Percentiles rank a stretch among this genome's conserved stretches.
Evolutionary conservation across 2,329 filamentous ascomycete species (phyloP).

Genomic region (Incumbomyces delicatus): DNA sequence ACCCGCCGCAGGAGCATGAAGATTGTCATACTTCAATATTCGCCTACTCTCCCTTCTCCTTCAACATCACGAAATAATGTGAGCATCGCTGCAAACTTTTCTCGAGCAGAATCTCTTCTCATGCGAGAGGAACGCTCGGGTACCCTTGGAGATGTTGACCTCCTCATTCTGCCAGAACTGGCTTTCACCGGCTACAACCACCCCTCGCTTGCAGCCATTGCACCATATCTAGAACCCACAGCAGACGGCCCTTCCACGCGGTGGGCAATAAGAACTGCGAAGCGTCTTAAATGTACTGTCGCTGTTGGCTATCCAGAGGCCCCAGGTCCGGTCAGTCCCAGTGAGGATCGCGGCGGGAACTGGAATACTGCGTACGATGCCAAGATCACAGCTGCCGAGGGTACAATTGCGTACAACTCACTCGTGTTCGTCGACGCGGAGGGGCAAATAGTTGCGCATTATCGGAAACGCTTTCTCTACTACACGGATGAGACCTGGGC

Average conservation of each 20-base stretch:
- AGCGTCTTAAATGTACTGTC: constrained; percentile 47
- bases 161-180: constrained; percentile 53
- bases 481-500: constrained; percentile 60
- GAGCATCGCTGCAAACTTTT: constrained; percentile 37
- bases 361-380: constrained; percentile 17
- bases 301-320: constrained; percentile 55
- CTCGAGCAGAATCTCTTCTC: constrained; percentile 34
- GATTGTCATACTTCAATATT: constrained; percentile 40
- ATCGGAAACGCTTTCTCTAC: constrained; percentile 57
- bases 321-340: constrained; percentile 10
- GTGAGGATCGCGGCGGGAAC: constrained; percentile 11
- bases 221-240: constrained; percentile 50
- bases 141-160: constrained; percentile 35
- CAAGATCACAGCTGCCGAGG: constrained; percentile 12
- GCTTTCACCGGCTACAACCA: constrained; percentile 58
- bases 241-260: constrained; percentile 43
- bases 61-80: constrained; percentile 1
- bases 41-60: constrained; percentile 29
- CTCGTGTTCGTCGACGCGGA: constrained; percentile 47
- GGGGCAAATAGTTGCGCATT: constrained; percentile 48
- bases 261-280: constrained; percentile 51
- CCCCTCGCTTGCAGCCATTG: constrained; percentile 46
- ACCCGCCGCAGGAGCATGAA: constrained; percentile 25
- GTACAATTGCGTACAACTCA: constrained; percentile 42
- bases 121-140: constrained; percentile 24